Conservation (phyloP, 106 monocot species). For the Vanilla planifolia region DNA sequence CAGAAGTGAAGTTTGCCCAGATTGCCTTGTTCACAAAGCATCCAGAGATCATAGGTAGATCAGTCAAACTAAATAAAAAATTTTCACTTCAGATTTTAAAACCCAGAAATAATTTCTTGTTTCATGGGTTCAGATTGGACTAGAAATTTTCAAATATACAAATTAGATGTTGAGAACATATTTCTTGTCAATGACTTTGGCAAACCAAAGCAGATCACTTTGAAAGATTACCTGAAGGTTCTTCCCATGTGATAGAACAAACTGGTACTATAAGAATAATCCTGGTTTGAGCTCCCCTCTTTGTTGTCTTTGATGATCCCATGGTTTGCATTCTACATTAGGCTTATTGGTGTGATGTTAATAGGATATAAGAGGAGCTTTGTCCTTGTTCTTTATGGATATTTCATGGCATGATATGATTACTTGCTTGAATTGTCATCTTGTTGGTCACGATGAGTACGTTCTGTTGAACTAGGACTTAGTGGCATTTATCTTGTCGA, state of each 20-base stretch:
- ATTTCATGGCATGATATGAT: too few relatives aligned
- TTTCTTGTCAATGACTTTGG: constrained; percentile 23
- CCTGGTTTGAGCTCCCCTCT: too few relatives aligned
- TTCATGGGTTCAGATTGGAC: constrained; percentile 15
- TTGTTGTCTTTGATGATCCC: too few relatives aligned
- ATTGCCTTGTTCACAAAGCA: constrained; percentile 22
- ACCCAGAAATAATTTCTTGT: not conserved
- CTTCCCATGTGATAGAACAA: constrained; percentile 13
- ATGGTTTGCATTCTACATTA: too few relatives aligned
- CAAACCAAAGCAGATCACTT: constrained; percentile 11
- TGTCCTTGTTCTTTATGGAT: too few relatives aligned
- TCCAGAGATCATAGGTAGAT: constrained; percentile 18
- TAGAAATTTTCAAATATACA: constrained; percentile 26
- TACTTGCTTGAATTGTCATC: too few relatives aligned
- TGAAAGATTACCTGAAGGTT: constrained; percentile 10
- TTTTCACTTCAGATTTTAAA: not conserved
- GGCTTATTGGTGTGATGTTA: too few relatives aligned
- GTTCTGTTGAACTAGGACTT: too few relatives aligned
- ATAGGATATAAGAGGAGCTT: too few relatives aligned
- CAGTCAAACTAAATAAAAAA: not conserved
- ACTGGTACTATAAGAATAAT: too few relatives aligned
- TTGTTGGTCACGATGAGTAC: too few relatives aligned
- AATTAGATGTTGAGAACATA: constrained; percentile 23
- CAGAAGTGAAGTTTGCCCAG: constrained; percentile 18
- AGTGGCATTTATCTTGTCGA: too few relatives aligned